Conservation (phyloP, 176 grass and related monocot genomes). For the bread wheat (Triticum aestivum) region DNA sequence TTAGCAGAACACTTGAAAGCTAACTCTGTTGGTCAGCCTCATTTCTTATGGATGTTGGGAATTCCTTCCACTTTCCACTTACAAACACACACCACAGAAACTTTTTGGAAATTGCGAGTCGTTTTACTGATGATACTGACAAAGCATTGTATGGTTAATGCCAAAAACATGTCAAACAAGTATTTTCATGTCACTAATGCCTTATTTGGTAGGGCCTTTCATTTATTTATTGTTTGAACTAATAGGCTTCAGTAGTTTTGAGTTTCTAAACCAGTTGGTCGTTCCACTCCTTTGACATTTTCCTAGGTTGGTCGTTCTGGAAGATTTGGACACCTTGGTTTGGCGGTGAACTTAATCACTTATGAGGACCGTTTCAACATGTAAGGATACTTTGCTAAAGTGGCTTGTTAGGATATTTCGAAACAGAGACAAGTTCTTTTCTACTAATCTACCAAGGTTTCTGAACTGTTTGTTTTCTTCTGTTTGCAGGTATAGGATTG, state of each 20-base stretch:
- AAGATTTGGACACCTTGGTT: conserved; percentile 73
- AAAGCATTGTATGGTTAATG: background rate
- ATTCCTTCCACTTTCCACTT: background rate
- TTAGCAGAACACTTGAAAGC: background rate
- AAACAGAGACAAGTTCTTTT: background rate
- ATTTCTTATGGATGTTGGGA: background rate
- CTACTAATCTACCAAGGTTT: background rate
- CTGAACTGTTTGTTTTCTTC: background rate
- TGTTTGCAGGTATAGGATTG: conserved; percentile 63
- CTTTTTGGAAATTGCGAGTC: background rate
- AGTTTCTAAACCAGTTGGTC: background rate
- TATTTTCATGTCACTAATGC: background rate
- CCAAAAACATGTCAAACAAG: background rate
- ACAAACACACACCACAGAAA: background rate
- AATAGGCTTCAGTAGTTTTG: background rate
- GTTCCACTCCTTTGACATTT: background rate
- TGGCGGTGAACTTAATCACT: conserved; percentile 72
- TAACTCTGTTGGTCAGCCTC: background rate
- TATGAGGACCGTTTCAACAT: conserved; percentile 77
- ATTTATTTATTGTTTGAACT: background rate
- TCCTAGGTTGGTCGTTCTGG: conserved; percentile 72
- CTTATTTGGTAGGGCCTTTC: background rate
- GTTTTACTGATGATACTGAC: background rate
- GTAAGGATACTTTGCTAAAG: conserved; percentile 34
- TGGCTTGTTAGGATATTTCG: background rate